Conservation (phyloP, 352 stramenopile genomes). For the Pythium diclinum region DNA sequence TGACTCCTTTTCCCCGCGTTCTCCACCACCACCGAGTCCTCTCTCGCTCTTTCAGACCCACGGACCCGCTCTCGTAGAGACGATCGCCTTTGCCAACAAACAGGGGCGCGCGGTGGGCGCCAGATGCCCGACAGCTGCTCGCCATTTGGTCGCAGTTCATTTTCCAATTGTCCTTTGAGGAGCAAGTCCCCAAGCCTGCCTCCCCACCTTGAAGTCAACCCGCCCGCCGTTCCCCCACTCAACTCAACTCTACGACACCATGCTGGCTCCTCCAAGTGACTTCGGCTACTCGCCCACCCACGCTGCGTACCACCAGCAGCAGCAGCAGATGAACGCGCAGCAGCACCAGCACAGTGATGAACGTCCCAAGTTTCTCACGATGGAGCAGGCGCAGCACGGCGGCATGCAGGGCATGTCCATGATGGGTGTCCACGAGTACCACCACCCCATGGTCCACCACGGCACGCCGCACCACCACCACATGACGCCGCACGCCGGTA, state of each 20-base stretch:
- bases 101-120: neutral
- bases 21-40: slow-evolving; percentile 1
- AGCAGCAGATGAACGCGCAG: slow-evolving; percentile 25
- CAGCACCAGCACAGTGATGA: slow-evolving; percentile 45
- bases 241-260: slow-evolving; percentile 12
- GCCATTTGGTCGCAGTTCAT: slow-evolving; percentile 28
- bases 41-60: slow-evolving; percentile 2
- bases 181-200: neutral
- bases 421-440: slow-evolving; percentile 30
- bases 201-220: neutral
- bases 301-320: slow-evolving; percentile 30
- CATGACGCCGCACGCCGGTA: slow-evolving; percentile 5
- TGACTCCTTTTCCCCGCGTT: slow-evolving; percentile 7
- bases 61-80: neutral
- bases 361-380: slow-evolving; percentile 54
- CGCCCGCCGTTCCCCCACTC: neutral
- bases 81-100: neutral
- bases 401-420: slow-evolving; percentile 34
- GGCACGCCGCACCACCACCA: slow-evolving; percentile 35
- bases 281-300: slow-evolving; percentile 49
- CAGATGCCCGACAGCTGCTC: slow-evolving; percentile 26
- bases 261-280: slow-evolving; percentile 40
- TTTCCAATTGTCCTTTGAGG: slow-evolving; percentile 29
- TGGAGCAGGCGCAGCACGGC: slow-evolving; percentile 29
- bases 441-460: slow-evolving; percentile 37